phyloP scores from a whole-genome alignment of 2,329 filamentous ascomycete species.

The Penicillium sp. region DNA sequence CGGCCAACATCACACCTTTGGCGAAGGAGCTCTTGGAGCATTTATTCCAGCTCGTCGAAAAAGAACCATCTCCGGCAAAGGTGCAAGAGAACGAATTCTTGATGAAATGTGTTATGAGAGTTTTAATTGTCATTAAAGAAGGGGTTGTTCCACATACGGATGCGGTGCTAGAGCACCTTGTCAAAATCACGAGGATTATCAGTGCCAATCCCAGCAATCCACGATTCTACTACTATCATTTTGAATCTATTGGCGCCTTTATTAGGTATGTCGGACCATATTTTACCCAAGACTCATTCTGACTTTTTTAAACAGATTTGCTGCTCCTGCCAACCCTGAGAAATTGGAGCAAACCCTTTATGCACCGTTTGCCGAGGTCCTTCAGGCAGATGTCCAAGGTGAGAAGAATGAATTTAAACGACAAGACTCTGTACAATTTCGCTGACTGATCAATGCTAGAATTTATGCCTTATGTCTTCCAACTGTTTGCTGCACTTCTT shows the following conservation, averaged over 20 bases:
- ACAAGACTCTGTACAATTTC: constrained; percentile 8
- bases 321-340: constrained; percentile 63
- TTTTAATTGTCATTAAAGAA: constrained; percentile 89
- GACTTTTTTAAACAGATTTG: constrained; percentile 48
- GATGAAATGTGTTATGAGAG: constrained; percentile 98
- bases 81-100: constrained; percentile 98
- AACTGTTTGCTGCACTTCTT: constrained; percentile 84
- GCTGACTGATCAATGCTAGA: constrained; percentile 55
- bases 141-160: constrained; percentile 71
- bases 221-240: constrained; percentile 97
- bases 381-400: constrained; percentile 79
- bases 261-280: constrained; percentile 54
- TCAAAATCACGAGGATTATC: constrained; percentile 87
- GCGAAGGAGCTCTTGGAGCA: constrained; percentile 84
- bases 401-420: constrained; percentile 23
- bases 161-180: constrained; percentile 74
- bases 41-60: constrained; percentile 86
- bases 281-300: constrained; percentile 10
- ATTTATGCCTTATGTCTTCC: constrained; percentile 95
- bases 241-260: constrained; percentile 87
- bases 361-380: constrained; percentile 73
- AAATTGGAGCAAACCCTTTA: constrained; percentile 79
- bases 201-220: constrained; percentile 95
- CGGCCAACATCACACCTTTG: constrained; percentile 72
- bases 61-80: constrained; percentile 79